A percentile compares a stretch with the other conserved stretches of the same genome.
Evolutionary conservation across 2,329 filamentous ascomycete species (phyloP).

Genomic region (Pseudogymnoascus sp.): DNA sequence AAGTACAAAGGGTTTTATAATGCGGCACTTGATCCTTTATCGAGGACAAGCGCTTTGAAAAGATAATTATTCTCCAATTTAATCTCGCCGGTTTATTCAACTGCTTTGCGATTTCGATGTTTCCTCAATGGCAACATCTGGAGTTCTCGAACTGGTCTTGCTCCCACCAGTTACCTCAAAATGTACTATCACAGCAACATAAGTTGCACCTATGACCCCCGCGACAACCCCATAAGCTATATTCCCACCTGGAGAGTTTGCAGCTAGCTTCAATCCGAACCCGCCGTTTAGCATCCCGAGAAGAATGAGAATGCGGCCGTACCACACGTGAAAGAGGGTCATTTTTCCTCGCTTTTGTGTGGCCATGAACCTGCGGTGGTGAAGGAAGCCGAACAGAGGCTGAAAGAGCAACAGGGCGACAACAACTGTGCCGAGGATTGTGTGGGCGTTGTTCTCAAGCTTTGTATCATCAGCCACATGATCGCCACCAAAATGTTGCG

Average conservation of each 20-base stretch:
- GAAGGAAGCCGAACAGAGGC: conserved; percentile 48
- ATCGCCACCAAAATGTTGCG: conserved; percentile 14
- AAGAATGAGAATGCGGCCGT: conserved; percentile 48
- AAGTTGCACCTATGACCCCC: conserved; percentile 40
- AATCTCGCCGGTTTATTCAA: neutral
- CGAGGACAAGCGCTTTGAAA: neutral
- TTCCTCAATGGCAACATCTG: neutral
- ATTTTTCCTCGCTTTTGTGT: conserved; percentile 40
- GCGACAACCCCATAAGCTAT: conserved; percentile 51
- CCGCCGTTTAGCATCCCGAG: conserved; percentile 57
- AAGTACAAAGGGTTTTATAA: neutral
- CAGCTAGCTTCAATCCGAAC: conserved; percentile 46
- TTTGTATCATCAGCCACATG: conserved; percentile 40
- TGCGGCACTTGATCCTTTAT: neutral
- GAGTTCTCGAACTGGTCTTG: neutral
- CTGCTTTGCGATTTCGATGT: conserved; percentile 1
- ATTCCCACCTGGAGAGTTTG: conserved; percentile 34
- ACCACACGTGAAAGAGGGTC: conserved; percentile 55
- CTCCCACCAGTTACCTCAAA: neutral
- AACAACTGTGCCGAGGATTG: conserved; percentile 48
- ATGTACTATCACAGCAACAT: conserved; percentile 29
- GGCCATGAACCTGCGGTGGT: conserved; percentile 47
- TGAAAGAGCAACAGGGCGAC: conserved; percentile 48
- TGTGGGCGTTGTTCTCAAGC: conserved; percentile 35
- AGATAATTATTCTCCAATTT: neutral